These are phyloP conservation scores for Kazachstania martiniae DNA, from an alignment of 805 yeast genomes.

Conservation along the genomic window DNA sequence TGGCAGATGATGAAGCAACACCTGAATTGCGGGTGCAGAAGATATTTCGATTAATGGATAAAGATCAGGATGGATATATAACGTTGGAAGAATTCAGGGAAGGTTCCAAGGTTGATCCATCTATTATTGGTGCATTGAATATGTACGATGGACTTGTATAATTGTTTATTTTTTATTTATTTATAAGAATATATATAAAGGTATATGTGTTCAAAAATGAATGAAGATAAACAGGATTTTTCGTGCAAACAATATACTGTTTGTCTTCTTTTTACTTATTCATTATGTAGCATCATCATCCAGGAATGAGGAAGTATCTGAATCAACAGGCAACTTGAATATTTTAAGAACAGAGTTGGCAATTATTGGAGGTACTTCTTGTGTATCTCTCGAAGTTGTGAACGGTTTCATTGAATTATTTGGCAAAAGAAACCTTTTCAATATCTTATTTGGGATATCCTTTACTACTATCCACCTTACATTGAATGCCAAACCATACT, in stretches of 20 bases:
- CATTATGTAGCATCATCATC: slow-evolving; percentile 7
- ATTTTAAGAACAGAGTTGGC: no score
- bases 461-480: slow-evolving; percentile 43
- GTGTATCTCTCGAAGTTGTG: slow-evolving; percentile 52
- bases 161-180: no score
- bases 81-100: slow-evolving; percentile 77
- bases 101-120: slow-evolving; percentile 69
- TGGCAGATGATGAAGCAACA: slow-evolving; percentile 81
- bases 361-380: slow-evolving; percentile 48
- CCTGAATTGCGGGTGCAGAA: slow-evolving; percentile 82
- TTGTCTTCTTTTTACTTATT: no score
- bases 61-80: slow-evolving; percentile 57
- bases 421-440: slow-evolving; percentile 36
- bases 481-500: slow-evolving; percentile 43
- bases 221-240: not conserved
- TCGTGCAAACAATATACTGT: no score
- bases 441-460: slow-evolving; percentile 38
- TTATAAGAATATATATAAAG: no score
- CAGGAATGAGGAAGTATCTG: slow-evolving; percentile 11
- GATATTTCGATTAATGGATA: slow-evolving; percentile 64
- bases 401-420: slow-evolving; percentile 41
- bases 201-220: not conserved
- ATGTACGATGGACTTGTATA: slow-evolving; percentile 72
- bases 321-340: no score
- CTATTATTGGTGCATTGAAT: slow-evolving; percentile 64